A percentile compares a stretch with the other conserved stretches of the same genome.
Conservation (phyloP, 257 asterid genomes). For the Nemophila menziesii region DNA sequence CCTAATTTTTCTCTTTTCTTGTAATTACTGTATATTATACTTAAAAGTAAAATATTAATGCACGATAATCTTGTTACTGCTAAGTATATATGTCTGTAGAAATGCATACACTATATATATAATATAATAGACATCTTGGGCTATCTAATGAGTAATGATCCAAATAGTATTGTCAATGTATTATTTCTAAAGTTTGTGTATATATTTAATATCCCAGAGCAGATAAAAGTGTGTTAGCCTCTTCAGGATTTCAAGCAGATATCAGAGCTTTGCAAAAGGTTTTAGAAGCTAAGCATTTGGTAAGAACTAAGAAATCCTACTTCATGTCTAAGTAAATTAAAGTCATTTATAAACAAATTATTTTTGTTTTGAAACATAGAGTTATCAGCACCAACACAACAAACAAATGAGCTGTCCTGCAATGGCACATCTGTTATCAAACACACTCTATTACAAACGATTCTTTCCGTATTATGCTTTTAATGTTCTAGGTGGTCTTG, state of each 20-base stretch:
- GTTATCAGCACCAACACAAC: constrained; percentile 79
- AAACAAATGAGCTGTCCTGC: constrained; percentile 95
- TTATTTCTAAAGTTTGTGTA: background rate
- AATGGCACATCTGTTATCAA: constrained; percentile 78
- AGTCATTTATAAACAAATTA: background rate
- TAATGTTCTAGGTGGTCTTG: constrained; percentile 88
- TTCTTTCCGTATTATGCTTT: constrained; percentile 73
- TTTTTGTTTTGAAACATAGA: constrained; percentile 19
- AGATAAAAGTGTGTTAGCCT: constrained; percentile 61
- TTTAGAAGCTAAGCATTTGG: constrained; percentile 26
- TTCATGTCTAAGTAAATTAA: background rate
- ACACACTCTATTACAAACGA: constrained; percentile 71
- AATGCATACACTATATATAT: background rate
- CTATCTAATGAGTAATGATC: too few species aligned
- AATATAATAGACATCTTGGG: too few species aligned
- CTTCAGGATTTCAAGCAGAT: constrained; percentile 88
- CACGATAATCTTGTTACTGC: background rate
- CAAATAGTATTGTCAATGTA: background rate
- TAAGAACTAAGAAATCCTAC: constrained; percentile 12
- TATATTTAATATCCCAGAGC: constrained; percentile 34
- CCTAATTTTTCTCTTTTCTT: background rate
- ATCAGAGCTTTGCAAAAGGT: constrained; percentile 74
- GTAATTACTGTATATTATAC: background rate
- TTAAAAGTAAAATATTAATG: background rate
- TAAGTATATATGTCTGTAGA: background rate